phyloP scores from a whole-genome alignment of 2,329 filamentous ascomycete species.

The Talaromyces sp. region DNA sequence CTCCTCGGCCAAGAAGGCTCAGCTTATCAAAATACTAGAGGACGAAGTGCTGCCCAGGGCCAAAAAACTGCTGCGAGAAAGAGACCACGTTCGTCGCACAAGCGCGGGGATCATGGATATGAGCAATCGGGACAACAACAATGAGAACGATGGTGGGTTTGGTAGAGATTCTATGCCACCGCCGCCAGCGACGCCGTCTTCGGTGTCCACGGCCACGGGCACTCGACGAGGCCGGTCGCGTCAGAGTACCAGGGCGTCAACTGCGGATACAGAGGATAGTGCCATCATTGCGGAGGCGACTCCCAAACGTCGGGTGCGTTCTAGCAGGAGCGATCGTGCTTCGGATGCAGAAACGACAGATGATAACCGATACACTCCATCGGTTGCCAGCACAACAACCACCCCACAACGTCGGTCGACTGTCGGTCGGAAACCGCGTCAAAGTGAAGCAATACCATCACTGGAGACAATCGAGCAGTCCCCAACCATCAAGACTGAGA shows the following conservation, averaged over 20 bases:
- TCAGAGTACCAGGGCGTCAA: conserved; percentile 41
- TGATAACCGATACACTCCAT: conserved; percentile 23
- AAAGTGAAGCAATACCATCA: conserved; percentile 37
- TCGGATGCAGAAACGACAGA: conserved; percentile 28
- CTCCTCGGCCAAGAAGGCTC: conserved; percentile 82
- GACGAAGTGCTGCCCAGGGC: conserved; percentile 72
- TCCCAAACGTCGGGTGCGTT: conserved; percentile 27
- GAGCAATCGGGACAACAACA: conserved; percentile 61
- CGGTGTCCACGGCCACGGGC: conserved; percentile 48
- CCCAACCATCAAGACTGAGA: conserved; percentile 39
- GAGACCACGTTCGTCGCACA: conserved; percentile 74
- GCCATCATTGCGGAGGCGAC: conserved; percentile 19
- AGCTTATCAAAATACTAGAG: conserved; percentile 79
- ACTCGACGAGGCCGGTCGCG: conserved; percentile 49
- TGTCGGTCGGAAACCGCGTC: conserved; percentile 43
- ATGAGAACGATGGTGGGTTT: conserved; percentile 58
- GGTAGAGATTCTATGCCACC: conserved; percentile 36
- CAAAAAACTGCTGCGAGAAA: conserved; percentile 66
- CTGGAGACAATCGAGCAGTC: conserved; percentile 26
- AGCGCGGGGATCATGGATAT: conserved; percentile 75
- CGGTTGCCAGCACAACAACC: conserved; percentile 23
- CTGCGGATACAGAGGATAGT: conserved; percentile 30
- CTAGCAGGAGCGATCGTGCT: conserved; percentile 22
- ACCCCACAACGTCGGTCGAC: conserved; percentile 39
- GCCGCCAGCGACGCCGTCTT: conserved; percentile 40